phyloP scores from a whole-genome alignment of 257 asterid genomes.

The Solanum gandarillasii region DNA sequence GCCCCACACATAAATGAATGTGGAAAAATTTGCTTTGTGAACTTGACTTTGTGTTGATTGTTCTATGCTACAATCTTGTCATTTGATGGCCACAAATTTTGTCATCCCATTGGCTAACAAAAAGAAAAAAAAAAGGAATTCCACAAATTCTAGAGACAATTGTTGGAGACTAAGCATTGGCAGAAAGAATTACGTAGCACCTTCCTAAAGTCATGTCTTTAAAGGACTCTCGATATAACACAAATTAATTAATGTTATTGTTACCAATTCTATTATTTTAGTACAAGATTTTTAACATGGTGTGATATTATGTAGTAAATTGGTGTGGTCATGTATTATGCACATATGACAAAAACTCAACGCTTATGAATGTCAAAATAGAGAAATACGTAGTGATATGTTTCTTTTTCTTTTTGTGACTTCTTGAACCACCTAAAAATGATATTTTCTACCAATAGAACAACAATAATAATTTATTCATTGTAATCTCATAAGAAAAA shows the following conservation, averaged over 20 bases:
- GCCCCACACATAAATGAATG: background rate
- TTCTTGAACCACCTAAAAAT: background rate
- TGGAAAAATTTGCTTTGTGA: background rate
- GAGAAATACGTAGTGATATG: background rate
- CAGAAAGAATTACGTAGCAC: background rate
- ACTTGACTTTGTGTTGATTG: background rate
- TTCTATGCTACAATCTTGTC: background rate
- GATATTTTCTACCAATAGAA: too few relatives aligned
- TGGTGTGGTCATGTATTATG: background rate
- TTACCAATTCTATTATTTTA: too few relatives aligned
- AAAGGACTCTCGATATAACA: background rate
- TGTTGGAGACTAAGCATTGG: background rate
- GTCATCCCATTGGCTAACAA: background rate
- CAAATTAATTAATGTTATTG: background rate
- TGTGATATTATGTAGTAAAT: background rate
- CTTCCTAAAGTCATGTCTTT: background rate
- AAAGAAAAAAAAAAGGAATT: background rate
- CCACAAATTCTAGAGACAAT: background rate
- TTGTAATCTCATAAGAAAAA: too few relatives aligned
- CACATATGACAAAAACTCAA: background rate
- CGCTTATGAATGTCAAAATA: background rate
- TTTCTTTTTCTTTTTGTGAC: background rate
- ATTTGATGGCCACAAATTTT: background rate
- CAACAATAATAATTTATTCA: too few relatives aligned
- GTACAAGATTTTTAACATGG: background rate